Conservation (phyloP, 331 rosid genomes). For the Quercus tomentella region DNA sequence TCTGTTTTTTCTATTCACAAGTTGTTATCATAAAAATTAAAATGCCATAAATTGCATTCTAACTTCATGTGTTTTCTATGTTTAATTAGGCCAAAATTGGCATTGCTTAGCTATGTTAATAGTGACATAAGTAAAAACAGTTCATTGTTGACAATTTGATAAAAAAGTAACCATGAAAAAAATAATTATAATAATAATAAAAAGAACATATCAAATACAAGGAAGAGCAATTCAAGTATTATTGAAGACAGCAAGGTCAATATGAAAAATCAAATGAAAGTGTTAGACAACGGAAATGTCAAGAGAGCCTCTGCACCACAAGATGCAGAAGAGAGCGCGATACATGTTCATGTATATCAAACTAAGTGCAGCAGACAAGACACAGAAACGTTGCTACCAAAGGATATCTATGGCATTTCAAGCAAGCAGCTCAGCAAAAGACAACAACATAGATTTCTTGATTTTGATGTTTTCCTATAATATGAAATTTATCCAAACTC, state of each 20-base stretch:
- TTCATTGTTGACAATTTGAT: too few species aligned
- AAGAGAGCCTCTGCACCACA: too few species aligned
- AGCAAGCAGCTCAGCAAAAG: neutral
- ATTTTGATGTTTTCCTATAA: neutral
- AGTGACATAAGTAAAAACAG: too few species aligned
- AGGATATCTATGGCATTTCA: too few species aligned
- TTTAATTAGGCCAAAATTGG: neutral
- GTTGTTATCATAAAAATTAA: neutral
- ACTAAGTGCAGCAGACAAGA: too few species aligned
- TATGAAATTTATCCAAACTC: neutral
- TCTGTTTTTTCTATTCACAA: neutral
- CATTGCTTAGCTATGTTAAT: neutral
- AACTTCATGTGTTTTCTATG: neutral
- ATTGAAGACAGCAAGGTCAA: neutral
- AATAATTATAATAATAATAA: neutral
- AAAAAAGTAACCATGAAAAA: too few species aligned
- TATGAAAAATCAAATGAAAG: too few species aligned
- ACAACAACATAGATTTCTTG: neutral
- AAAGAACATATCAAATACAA: neutral
- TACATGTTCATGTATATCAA: too few species aligned
- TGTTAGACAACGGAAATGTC: rapidly evolving
- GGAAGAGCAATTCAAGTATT: neutral
- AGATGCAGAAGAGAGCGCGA: too few species aligned
- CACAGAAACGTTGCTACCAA: too few species aligned
- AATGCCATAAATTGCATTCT: conserved; percentile 1